Base-by-base conservation (phyloP, 148 eudicot species). In the Chenopodium berlandieri region DNA sequence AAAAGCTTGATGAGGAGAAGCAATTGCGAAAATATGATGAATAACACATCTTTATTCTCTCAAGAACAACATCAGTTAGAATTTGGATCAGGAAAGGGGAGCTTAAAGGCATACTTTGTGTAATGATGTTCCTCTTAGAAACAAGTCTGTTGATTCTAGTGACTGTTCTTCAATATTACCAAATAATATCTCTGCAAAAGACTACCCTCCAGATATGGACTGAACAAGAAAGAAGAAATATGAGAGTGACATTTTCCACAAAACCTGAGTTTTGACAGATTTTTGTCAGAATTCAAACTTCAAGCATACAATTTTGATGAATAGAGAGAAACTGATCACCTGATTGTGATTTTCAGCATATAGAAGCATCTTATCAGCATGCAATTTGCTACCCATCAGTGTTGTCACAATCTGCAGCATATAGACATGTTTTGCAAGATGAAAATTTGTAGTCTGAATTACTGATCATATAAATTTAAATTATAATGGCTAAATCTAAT, bases 281-380 rank as follows among this genome's bases (percentile, higher is more conserved):
- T 37, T 19, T 17, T 34, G 22, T 44, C 50, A 75, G 37, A 46
- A 75, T 75, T 71, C 27, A 60, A 65, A 31, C 27, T 56, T 56
- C 62, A 40, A 7, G 1, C 16, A 34, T 72, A 72, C 37, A 23
- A 56, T 34, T 62, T 27, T 23, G 34, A 19, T 40, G 54, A n/a
- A 48, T 44, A 56, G 76, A 63, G 66, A 76, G 68, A 19, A 56
- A 52, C 67, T 69, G 78, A 20, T 81, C 70, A 94, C 99, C 98
- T 96, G 99, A 86, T 86, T 94, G 90, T 94, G 99, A 86, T 94
- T 96, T 89, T 96, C 99, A 80, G 98, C 91, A 86, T 90, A 96
- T 71, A 91, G 77, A 82, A 96, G 90, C 99, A 96, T 94, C 80
- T 94, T 96, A 83, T 90, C 88, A 54, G 93, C 82, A 85, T 82